Base-by-base conservation (phyloP, 2,329 filamentous ascomycete genomes). In the Fusarium fujikuroi region DNA sequence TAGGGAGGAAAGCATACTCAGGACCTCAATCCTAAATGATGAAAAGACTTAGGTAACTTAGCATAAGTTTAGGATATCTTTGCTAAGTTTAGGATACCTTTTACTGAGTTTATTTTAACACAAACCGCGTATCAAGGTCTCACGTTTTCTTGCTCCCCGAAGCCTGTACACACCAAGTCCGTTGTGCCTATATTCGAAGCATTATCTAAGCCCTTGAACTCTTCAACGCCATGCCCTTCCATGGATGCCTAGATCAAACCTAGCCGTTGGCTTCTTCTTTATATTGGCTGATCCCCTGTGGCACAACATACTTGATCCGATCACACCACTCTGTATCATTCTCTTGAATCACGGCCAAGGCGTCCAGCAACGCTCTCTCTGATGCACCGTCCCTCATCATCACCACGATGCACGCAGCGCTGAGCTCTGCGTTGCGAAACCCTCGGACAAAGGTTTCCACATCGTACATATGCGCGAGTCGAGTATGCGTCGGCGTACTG, bases 381-480 rank as follows among this genome's bases (percentile, higher is more conserved):
- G 69, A 62, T 43, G 61, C 62, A 54, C 75, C 73, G 16, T 68
- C 66, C 36, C 56, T 73, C 63, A 73, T 63, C 65, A 77, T 77
- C 21, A 75, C 73, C 32, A 73, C 64, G 37, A 76, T 49, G 39
- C 66, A 75, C 30, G 70, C 75, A 30, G 59, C 57, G 44, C 67
- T 77, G 37, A 77, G 64, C 44, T 52, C 72, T 50, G 58, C 53
- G 40, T 67, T 76, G 69, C 69, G 62, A 52, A 77, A 72, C 54
- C 63, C 72, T 52, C 65, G 62, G 43, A 77, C 69, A 49, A 66
- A 64, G 46, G 57, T 63, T 28, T 77, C 61, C 47, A 76, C 71
- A 64, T 77, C 71, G 54, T 76, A 74, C 58, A 75, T 67, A 64
- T 65, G 59, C 44, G 69, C 63, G 21, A 77, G 66, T 44, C 75